phyloP scores from a whole-genome alignment of 306 rosid genomes.

The Cercis canadensis region DNA sequence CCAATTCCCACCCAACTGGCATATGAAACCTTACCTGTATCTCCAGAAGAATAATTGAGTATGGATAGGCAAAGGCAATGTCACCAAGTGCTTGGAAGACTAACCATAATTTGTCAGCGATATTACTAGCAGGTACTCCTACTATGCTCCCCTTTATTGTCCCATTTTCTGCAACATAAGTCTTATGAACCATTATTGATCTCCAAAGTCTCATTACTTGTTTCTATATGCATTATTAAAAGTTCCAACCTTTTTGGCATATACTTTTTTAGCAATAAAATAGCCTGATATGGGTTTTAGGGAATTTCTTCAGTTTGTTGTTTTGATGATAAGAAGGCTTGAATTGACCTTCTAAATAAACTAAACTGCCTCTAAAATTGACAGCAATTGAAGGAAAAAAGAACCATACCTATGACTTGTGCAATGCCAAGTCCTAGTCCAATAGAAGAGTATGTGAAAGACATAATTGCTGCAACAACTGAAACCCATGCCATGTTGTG shows the following conservation, averaged over 20 bases:
- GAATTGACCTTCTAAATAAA: neutral
- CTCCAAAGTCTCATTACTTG: neutral
- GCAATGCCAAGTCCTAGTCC: constrained; percentile 79
- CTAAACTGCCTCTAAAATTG: constrained; percentile 2
- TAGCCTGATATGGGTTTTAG: constrained; percentile 28
- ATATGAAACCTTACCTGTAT: constrained; percentile 63
- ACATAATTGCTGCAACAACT: constrained; percentile 75
- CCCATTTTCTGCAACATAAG: constrained; percentile 67
- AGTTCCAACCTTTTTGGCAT: neutral
- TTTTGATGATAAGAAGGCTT: constrained; percentile 5
- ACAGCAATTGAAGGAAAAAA: constrained; percentile 11
- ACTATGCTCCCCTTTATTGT: constrained; percentile 68
- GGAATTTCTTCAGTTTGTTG: neutral
- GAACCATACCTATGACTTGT: constrained; percentile 58
- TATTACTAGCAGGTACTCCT: constrained; percentile 67
- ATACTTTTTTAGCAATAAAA: neutral
- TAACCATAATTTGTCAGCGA: constrained; percentile 66
- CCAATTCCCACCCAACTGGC: constrained; percentile 4
- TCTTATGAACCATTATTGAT: constrained; percentile 20
- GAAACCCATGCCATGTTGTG: constrained; percentile 84
- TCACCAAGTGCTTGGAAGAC: constrained; percentile 84
- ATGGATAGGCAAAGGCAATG: constrained; percentile 90
- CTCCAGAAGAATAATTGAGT: constrained; percentile 70
- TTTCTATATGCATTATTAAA: neutral
- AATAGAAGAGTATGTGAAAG: constrained; percentile 68